Percentiles rank a stretch among this genome's conserved stretches.
These are phyloP conservation scores for Hypocrella siamensis DNA, from an alignment of 2,329 filamentous ascomycete species.

Conservation along the genomic window DNA sequence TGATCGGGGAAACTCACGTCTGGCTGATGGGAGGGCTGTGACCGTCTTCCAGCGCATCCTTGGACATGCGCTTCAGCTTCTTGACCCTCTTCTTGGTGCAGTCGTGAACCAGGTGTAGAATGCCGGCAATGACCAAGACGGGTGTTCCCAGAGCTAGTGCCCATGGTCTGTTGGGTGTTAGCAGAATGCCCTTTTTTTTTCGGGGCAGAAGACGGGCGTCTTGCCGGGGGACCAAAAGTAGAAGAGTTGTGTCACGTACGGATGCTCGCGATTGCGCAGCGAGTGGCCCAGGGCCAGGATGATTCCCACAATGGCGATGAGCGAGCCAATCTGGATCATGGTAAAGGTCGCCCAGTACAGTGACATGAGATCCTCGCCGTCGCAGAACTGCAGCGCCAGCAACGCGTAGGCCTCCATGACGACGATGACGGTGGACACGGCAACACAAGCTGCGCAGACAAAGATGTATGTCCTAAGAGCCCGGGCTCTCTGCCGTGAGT, in stretches of 20 bases:
- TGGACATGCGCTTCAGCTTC: slow-evolving; percentile 12
- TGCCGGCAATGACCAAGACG: slow-evolving; percentile 40
- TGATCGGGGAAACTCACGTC: slow-evolving; percentile 18
- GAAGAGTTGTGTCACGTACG: slow-evolving; percentile 19
- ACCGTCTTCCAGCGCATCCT: slow-evolving; percentile 9
- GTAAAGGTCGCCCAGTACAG: slow-evolving; percentile 48
- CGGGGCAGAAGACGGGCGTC: too few species aligned
- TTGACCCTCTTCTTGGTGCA: slow-evolving; percentile 20
- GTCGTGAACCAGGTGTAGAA: slow-evolving; percentile 32
- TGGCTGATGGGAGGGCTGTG: slow-evolving; percentile 24
- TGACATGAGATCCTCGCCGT: slow-evolving; percentile 42
- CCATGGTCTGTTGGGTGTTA: slow-evolving; percentile 35
- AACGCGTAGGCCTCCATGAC: slow-evolving; percentile 39
- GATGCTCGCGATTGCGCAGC: slow-evolving; percentile 31
- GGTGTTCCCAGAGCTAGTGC: slow-evolving; percentile 44
- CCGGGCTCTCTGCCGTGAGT: slow-evolving; percentile 15
- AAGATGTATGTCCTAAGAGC: slow-evolving; percentile 25
- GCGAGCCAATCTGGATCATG: slow-evolving; percentile 40
- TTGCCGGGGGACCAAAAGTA: too few species aligned
- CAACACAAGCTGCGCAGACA: slow-evolving; percentile 27
- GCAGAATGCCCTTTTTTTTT: too few species aligned
- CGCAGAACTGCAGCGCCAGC: slow-evolving; percentile 40
- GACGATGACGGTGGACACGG: slow-evolving; percentile 26
- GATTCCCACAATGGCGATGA: slow-evolving; percentile 42
- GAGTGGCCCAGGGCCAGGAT: slow-evolving; percentile 36